Base-by-base conservation (phyloP, 129 eudicot species). In the Sambucus nigra region DNA sequence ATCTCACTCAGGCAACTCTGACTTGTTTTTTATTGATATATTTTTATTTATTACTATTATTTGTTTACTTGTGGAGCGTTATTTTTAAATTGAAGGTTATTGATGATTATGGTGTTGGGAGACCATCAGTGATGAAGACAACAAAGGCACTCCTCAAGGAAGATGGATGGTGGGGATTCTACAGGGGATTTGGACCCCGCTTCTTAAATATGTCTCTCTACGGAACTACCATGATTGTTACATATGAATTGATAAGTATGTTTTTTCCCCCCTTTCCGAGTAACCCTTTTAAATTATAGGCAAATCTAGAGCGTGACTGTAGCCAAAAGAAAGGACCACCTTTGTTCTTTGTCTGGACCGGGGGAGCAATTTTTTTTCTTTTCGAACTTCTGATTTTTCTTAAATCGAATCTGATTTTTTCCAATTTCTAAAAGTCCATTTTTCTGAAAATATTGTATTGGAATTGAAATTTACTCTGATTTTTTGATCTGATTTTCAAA, bases 111-210 rank as follows among this genome's bases (percentile, higher is more conserved):
- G 84, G 81, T 24, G 80, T 55, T 54, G 91, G 84, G 56, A 73
- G 79, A 49, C 91, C 84, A 2, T 69, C 84, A 0, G 77, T 76
- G 26, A 35, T 77, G 50, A 77, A 77, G 66, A 81, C 89, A n/a
- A 54, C 62, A 0, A 81, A 63, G 49, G 24, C 72, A 27, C 81
- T 81, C 29, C 29, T 76, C 21, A 60, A 66, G 55, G 89, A 76
- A 72, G 89, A 81, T 55, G 89, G 89, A 20, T 81, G 89, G 89
- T 49, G 66, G 69, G 89, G 89, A 21, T 76, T 81, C 65, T 81
- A 81, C 57, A 62, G 84, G 60, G 89, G 89, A 5, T 81, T 81
- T 55, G 84, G 89, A 64, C 89, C 89, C 5, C 72, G 84, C 31
- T 81, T 81, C 64, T 54, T 81, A 17, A 81, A 81, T 57, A 81